Evolutionary conservation across 495 filamentous ascomycete species (phyloP), one percentile per base, ranked within the genome.

Genomic region (Podospora pseudoanserina): DNA sequence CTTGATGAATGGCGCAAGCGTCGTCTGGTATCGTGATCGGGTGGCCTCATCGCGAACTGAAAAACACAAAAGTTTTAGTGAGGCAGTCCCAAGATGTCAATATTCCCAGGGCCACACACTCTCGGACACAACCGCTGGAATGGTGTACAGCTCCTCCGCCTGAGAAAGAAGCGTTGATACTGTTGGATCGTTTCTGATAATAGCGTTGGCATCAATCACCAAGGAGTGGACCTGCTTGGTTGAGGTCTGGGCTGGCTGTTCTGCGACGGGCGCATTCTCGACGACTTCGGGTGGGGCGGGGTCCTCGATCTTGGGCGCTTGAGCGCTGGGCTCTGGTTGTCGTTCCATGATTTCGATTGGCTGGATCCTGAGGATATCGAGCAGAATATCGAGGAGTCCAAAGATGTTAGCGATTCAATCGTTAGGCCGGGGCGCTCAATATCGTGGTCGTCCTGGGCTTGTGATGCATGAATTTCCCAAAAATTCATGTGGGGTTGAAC

Each of bases 161-260:
- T 91, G 87, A 56, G 84, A 81, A 59, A 97, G 81, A 26, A 98
- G 83, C 6, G 89, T 90, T 44, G 91, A 93, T 49, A 94, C 86
- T 28, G 89, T 79, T 58, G 93, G 92, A 70, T 92, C 89, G 80
- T 96, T 96, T 74, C 91, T 92, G 67, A 99, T 89, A 68, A 99
- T 90, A 1, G 94, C 93, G 61, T 93, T 93, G 28, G 95, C 87
- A 78, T 99, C 95, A 67, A 99, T 81, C 65, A 98, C 85, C 54
- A 99, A 86, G 15, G 91, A 90, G 81, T 96, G 87, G 61, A 97
- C 84, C 4, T 89, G 83, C 75, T 95, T 95, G 44, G 68, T 66
- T 1, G 73, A 49, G 2, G 67, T 57, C 34, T 68, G 57, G 5
- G 68, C n/a, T 0, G 67, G 26, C 23, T 68, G 30, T 34, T 57